Percentiles rank a stretch among this genome's conserved stretches.
Evolutionary conservation across 805 yeast genomes (phyloP).

Genomic region (Candida bentonensis): DNA sequence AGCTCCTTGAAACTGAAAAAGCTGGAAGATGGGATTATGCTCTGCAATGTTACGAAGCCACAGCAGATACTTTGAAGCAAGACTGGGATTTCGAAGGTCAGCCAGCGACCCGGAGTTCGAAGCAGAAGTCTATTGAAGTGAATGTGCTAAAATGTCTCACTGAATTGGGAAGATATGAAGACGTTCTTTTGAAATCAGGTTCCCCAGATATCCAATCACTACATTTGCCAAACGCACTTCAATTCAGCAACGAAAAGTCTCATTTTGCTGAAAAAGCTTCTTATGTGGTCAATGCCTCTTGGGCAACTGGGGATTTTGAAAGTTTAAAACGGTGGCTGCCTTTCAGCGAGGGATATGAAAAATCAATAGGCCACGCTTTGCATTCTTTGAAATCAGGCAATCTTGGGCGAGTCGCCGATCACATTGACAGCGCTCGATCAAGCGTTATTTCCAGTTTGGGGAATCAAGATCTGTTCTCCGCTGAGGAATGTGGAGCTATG

Average conservation of each 20-base stretch:
- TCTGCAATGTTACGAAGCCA: constrained; percentile 64
- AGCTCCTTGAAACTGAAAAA: constrained; percentile 67
- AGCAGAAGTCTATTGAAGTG: constrained; percentile 25
- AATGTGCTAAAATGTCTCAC: constrained; percentile 57
- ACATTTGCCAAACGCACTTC: neutral
- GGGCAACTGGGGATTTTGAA: constrained; percentile 42
- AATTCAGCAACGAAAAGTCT: too few relatives aligned
- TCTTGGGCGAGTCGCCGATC: constrained; percentile 21
- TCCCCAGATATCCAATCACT: neutral
- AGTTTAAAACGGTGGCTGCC: constrained; percentile 46
- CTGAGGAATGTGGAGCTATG: constrained; percentile 31
- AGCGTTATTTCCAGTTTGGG: neutral
- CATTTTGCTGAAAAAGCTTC: neutral
- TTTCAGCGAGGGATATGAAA: constrained; percentile 2
- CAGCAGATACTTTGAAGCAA: constrained; percentile 29
- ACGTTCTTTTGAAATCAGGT: constrained; percentile 26
- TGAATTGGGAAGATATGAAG: constrained; percentile 63
- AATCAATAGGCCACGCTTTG: constrained; percentile 48
- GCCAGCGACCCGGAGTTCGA: neutral
- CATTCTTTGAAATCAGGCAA: constrained; percentile 28
- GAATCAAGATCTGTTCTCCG: constrained; percentile 31
- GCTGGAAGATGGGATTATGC: constrained; percentile 81
- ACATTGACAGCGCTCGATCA: constrained; percentile 36
- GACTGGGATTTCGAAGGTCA: constrained; percentile 15
- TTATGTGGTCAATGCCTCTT: constrained; percentile 36